Percentiles rank a stretch among this genome's conserved stretches.
phyloP scores from a whole-genome alignment of 805 yeast species.

The Ogataea ganodermae region DNA sequence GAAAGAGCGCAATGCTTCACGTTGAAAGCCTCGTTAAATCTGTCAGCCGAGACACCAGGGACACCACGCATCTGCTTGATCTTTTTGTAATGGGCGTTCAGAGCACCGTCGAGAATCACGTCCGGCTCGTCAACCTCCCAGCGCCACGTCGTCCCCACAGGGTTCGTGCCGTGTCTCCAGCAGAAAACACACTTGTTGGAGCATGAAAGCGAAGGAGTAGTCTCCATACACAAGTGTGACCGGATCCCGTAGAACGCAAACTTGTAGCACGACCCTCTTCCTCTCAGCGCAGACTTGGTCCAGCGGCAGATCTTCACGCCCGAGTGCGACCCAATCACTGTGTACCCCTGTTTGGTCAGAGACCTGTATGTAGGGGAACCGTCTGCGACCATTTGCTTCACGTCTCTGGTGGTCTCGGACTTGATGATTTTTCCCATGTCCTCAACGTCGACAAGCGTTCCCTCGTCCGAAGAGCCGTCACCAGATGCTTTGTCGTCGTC shows the following conservation, averaged over 20 bases:
- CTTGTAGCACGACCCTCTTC: constrained; percentile 93
- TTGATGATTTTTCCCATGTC: constrained; percentile 72
- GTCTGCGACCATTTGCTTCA: constrained; percentile 85
- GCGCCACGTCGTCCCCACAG: constrained; percentile 94
- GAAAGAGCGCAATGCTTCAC: constrained; percentile 92
- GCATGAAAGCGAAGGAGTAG: constrained; percentile 91
- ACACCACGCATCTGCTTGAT: constrained; percentile 95
- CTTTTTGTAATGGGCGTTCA: constrained; percentile 85
- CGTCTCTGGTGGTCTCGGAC: constrained; percentile 29
- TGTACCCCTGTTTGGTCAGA: constrained; percentile 89
- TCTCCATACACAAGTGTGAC: constrained; percentile 92
- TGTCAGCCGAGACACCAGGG: constrained; percentile 87
- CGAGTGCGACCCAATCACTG: constrained; percentile 90
- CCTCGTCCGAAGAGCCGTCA: constrained; percentile 37
- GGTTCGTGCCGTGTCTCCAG: constrained; percentile 97
- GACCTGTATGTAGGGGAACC: constrained; percentile 87
- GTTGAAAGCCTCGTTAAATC: constrained; percentile 88
- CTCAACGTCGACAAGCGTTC: constrained; percentile 75
- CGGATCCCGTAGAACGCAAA: constrained; percentile 89
- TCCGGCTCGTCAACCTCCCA: constrained; percentile 95
- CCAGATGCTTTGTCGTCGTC: constrained; percentile 17
- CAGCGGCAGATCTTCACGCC: constrained; percentile 95
- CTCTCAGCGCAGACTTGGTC: constrained; percentile 93
- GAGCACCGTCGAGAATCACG: constrained; percentile 78
- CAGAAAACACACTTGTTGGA: constrained; percentile 95